These are phyloP conservation scores for Aspergillus clavatus DNA, from an alignment of 2,329 filamentous ascomycete genomes.

Conservation along the genomic window DNA sequence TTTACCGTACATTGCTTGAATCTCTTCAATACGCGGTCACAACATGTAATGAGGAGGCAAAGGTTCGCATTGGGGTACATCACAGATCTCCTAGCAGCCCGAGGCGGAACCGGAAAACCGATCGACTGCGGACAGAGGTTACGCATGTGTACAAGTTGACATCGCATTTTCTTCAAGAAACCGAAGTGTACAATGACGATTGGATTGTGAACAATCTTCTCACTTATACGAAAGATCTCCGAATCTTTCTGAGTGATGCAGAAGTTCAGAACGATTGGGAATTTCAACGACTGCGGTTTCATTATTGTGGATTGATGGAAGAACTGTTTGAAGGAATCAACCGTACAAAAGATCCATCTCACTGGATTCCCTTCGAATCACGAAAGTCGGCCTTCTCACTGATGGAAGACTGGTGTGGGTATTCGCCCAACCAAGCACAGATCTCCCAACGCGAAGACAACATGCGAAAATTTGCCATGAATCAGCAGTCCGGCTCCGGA, in stretches of 20 bases:
- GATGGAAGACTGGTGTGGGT: conserved; percentile 99
- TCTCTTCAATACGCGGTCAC: conserved; percentile 82
- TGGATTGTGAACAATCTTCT: conserved; percentile 88
- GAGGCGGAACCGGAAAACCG: conserved; percentile 74
- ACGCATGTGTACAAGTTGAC: conserved; percentile 95
- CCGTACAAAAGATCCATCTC: conserved; percentile 72
- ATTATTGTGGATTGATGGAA: conserved; percentile 92
- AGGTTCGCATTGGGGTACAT: conserved; percentile 68
- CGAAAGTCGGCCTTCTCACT: conserved; percentile 90
- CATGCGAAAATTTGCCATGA: conserved; percentile 79
- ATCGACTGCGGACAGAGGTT: conserved; percentile 84
- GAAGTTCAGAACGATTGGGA: conserved; percentile 94
- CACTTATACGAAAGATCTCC: conserved; percentile 83
- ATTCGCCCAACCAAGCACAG: conserved; percentile 82
- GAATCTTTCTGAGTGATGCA: conserved; percentile 89
- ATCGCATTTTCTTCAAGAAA: conserved; percentile 75
- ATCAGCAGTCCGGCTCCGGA: conserved; percentile 66
- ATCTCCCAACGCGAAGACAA: conserved; percentile 77
- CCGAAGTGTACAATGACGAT: conserved; percentile 76
- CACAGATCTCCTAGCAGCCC: conserved; percentile 80
- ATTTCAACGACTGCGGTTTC: conserved; percentile 82
- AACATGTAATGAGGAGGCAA: conserved; percentile 82
- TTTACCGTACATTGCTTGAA: conserved; percentile 86
- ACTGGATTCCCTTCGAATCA: conserved; percentile 97
- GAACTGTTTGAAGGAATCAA: conserved; percentile 90